Base-by-base conservation (phyloP, 805 yeast species). In the Kazachstania africana region DNA sequence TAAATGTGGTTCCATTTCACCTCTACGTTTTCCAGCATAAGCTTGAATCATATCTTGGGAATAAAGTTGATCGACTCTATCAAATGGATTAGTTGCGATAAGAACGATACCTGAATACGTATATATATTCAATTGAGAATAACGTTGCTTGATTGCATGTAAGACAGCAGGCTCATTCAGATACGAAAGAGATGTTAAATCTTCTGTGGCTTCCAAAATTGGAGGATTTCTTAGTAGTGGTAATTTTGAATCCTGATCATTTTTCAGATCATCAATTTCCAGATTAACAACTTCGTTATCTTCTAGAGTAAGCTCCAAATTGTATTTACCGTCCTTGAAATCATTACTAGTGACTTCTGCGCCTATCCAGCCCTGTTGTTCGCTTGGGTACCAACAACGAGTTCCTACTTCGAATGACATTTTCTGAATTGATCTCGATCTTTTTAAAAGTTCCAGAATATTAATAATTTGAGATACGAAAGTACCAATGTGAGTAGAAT, bases 31-130 rank as follows among this genome's bases (percentile, higher is more conserved):
- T 16, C 95, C 94, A 8, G 95, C 84, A 54, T 88, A 88, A 13
- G 94, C 88, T 57, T 88, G 95, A 36, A 88, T 84, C 55, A 88
- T 81, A 47, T 88, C 95, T 25, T 80, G 82, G 3, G 95, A 78
- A 56, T 88, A 88, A 29, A 88, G 65, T 48, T 82, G 87, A 55
- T 88, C 97, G 26, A 85, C 83, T 44, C 80, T 69, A 54, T 84
- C 95, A 58, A 88, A 88, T 8, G 98, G 98, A 55, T 88, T 88
- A 2, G 94, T 78, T 14, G 98, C 98, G 50, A 88, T 88, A 53
- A 88, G 70, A 29, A 88, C 98, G 34, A 88, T 91, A 56, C 98
- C 98, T 1, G 95, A 82, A 55, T 88, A 88, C 2, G 98, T 91
- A 58, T 88, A 88, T 37, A 88, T 88, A 53, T 78, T 82, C 46